Evolutionary conservation across 2,329 filamentous ascomycete species (phyloP).

Genomic region (Tolypocladium tundrense): DNA sequence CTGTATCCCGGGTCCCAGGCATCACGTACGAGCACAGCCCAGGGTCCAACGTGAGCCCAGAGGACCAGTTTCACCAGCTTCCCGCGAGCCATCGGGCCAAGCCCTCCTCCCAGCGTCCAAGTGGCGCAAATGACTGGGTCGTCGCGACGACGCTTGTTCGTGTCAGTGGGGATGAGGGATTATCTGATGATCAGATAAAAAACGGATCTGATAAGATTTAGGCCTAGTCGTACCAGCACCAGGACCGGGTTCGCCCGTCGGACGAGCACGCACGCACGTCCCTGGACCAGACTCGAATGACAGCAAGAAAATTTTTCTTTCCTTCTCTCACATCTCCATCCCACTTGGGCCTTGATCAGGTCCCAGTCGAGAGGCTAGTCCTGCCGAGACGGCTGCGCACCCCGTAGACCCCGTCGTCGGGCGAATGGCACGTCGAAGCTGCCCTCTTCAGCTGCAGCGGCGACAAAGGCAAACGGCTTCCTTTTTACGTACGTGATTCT

Average conservation of each 20-base stretch:
- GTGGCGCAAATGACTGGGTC: background rate
- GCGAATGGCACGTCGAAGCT: background rate
- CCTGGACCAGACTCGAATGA: background rate
- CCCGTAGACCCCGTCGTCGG: background rate
- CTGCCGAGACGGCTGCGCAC: background rate
- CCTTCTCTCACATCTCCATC: background rate
- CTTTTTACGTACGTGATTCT: background rate
- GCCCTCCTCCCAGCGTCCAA: background rate
- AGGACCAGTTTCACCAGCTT: background rate
- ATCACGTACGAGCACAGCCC: background rate
- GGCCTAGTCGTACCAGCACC: background rate
- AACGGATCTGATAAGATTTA: conserved; percentile 28
- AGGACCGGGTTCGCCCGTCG: background rate
- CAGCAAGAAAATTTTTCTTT: background rate
- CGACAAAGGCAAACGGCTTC: background rate
- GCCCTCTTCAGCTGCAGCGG: background rate
- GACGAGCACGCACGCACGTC: background rate
- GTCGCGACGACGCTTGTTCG: background rate
- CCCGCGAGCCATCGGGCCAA: background rate
- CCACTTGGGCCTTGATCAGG: background rate
- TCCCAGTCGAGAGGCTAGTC: background rate
- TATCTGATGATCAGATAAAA: conserved; percentile 50
- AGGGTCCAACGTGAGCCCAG: background rate
- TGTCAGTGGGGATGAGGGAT: conserved; percentile 26
- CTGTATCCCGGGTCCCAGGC: background rate